Conservation (phyloP, 768 basidiomycete species). For the Russula abietina region DNA sequence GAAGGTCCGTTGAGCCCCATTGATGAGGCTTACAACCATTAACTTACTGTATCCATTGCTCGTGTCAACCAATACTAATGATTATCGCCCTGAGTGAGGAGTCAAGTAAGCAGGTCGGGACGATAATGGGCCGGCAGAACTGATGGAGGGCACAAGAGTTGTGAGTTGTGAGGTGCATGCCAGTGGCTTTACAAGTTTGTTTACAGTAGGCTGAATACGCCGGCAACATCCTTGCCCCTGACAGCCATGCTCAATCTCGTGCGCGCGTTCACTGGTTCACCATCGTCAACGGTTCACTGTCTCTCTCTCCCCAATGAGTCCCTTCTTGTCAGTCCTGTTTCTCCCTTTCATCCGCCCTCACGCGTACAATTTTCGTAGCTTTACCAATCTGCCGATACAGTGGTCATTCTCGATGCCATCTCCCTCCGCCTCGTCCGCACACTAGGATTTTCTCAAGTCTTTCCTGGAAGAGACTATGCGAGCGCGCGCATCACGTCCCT, state of each 20-base stretch:
- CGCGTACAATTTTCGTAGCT: constrained; percentile 39
- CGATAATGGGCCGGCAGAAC: no score
- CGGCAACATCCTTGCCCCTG: background rate
- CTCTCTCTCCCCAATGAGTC: constrained; percentile 50
- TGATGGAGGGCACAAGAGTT: no score
- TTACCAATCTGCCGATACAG: constrained; percentile 63
- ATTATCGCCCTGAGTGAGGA: no score
- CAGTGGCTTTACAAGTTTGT: no score
- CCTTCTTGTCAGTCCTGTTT: constrained; percentile 51
- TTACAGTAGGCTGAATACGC: no score
- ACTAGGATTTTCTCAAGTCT: constrained; percentile 76
- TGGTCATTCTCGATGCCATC: constrained; percentile 68
- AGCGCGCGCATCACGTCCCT: constrained; percentile 51
- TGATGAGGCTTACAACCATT: no score
- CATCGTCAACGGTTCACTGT: constrained; percentile 49
- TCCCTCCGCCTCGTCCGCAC: constrained; percentile 59
- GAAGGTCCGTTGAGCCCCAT: no score
- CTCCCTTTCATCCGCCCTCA: background rate
- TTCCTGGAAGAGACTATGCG: constrained; percentile 49
- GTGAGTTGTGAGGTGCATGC: no score
- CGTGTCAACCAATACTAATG: no score
- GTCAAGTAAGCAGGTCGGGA: no score
- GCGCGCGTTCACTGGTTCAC: constrained; percentile 44
- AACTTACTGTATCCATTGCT: no score
- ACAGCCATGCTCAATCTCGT: constrained; percentile 43